Conservation (phyloP, 2,329 filamentous ascomycete genomes). For the Pseudogymnoascus sp. region DNA sequence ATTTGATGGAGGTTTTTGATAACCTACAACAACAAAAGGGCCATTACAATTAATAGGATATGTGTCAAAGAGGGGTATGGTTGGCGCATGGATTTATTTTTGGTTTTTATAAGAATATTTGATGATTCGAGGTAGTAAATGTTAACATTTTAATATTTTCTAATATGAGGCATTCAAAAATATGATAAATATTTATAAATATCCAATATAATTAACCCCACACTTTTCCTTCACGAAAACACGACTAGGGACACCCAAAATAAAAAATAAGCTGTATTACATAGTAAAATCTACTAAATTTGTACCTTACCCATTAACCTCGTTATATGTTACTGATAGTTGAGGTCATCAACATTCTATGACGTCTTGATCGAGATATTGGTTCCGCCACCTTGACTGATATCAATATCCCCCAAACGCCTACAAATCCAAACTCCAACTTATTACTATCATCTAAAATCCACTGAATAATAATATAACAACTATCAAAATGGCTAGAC, state of each 20-base stretch:
- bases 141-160: background rate
- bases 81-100: background rate
- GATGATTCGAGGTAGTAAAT: background rate
- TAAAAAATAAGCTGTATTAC: background rate
- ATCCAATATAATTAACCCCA: too few relatives aligned
- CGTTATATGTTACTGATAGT: background rate
- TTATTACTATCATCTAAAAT: background rate
- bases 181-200: background rate
- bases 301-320: background rate
- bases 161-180: background rate
- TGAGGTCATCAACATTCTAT: constrained; percentile 2
- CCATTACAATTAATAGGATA: background rate
- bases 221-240: too few relatives aligned
- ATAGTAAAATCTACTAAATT: background rate
- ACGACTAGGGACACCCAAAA: background rate
- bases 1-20: background rate
- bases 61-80: too few relatives aligned
- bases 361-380: background rate
- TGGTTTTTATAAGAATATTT: background rate
- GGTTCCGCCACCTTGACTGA: background rate
- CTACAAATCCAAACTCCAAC: background rate
- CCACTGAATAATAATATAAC: background rate
- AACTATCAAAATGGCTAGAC: constrained; percentile 11
- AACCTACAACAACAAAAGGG: background rate
- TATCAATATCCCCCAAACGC: background rate